Evolutionary conservation across 345 rosid genomes (phyloP).

Genomic region (Dipteronia sinensis): DNA sequence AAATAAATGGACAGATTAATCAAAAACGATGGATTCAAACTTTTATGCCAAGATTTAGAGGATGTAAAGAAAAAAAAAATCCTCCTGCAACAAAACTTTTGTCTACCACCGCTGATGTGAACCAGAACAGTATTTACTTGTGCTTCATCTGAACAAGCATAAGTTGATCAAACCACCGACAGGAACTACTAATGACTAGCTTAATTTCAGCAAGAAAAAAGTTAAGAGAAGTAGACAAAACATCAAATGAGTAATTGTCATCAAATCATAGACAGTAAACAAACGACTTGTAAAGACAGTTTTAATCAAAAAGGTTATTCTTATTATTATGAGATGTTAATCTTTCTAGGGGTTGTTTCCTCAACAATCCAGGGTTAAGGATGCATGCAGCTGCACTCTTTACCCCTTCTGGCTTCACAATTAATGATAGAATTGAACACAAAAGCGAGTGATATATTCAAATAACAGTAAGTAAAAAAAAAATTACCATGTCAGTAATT

Average conservation of each 20-base stretch:
- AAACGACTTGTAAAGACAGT: not conserved
- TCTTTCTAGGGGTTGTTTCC: no score
- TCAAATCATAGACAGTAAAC: no score
- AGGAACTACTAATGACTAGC: not conserved
- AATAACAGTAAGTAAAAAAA: not conserved
- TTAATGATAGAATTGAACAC: slow-evolving; percentile 22
- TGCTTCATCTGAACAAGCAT: not conserved
- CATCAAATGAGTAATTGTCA: no score
- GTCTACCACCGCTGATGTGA: no score
- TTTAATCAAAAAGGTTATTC: no score
- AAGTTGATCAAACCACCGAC: not conserved
- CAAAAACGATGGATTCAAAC: not conserved
- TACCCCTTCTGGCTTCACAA: slow-evolving; percentile 43
- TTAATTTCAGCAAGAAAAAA: not conserved
- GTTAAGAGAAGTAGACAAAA: not conserved
- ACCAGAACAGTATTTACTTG: no score
- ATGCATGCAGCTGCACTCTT: no score
- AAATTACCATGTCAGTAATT: slow-evolving; percentile 72
- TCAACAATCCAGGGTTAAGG: no score
- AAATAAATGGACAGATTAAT: slow-evolving; percentile 3
- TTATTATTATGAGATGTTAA: no score
- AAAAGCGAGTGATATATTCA: not conserved
- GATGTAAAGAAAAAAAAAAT: no score
- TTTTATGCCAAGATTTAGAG: not conserved
- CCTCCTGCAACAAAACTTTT: not conserved